These are phyloP conservation scores for Rosa rugosa DNA, from an alignment of 306 rosid genomes.

Conservation along the genomic window DNA sequence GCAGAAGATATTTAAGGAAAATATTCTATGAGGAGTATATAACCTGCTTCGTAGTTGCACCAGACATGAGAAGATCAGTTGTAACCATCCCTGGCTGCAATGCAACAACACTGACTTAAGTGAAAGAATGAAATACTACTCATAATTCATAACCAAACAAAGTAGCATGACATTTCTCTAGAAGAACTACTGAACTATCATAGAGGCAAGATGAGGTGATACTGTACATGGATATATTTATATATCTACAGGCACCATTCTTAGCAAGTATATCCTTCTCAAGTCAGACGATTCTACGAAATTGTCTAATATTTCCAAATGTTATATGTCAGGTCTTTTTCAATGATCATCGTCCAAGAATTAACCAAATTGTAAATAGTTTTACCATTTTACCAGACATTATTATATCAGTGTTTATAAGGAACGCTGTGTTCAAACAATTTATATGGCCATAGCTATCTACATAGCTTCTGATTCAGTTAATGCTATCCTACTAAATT, in stretches of 20 bases:
- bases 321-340: neutral
- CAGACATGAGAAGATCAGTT: conserved; percentile 98
- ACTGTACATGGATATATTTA: neutral
- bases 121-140: neutral
- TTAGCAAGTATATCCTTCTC: neutral
- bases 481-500: neutral
- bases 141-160: neutral
- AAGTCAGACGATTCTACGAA: neutral
- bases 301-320: neutral
- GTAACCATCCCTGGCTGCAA: conserved; percentile 99
- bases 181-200: neutral
- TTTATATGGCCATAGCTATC: neutral
- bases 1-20: conserved; percentile 11
- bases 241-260: neutral
- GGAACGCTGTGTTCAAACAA: neutral
- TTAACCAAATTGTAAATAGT: neutral
- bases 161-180: neutral
- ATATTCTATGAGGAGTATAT: conserved; percentile 2
- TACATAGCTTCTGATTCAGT: neutral
- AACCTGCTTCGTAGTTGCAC: conserved; percentile 93
- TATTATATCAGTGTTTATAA: neutral
- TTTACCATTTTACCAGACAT: neutral
- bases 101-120: conserved; percentile 18
- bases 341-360: neutral
- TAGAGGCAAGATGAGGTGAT: neutral